These are phyloP conservation scores for Sporobolomyces phaffii DNA, from an alignment of 768 basidiomycete genomes.

Conservation along the genomic window DNA sequence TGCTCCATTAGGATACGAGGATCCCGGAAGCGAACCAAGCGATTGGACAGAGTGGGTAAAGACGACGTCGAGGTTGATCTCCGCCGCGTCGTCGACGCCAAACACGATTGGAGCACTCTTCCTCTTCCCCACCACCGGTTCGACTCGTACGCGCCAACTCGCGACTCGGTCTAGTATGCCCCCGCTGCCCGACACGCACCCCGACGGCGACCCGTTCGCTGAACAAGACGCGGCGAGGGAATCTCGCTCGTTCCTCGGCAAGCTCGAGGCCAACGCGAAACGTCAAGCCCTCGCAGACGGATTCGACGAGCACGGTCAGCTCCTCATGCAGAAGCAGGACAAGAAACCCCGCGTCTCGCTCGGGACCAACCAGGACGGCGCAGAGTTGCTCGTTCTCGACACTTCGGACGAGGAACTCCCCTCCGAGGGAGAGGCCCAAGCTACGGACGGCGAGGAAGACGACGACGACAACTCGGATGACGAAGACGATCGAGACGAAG, in stretches of 20 bases:
- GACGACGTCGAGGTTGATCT: too few species aligned
- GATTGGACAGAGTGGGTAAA: too few species aligned
- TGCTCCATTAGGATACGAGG: too few species aligned
- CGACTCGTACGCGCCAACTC: not conserved
- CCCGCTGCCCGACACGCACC: constrained; percentile 23
- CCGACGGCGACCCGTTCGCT: constrained; percentile 36
- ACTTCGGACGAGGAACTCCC: constrained; percentile 11
- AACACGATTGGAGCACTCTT: not conserved
- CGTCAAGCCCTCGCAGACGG: not conserved
- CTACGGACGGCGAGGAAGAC: constrained; percentile 9
- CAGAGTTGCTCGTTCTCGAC: constrained; percentile 3
- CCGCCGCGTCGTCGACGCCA: too few species aligned
- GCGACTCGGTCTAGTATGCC: too few species aligned
- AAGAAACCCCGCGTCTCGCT: not conserved
- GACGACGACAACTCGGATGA: constrained; percentile 14
- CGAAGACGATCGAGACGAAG: not conserved
- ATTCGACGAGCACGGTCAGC: constrained; percentile 8
- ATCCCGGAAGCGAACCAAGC: too few species aligned
- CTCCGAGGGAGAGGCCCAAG: constrained; percentile 9
- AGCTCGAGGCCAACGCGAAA: not conserved
- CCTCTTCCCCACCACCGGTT: not conserved
- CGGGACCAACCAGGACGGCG: not conserved
- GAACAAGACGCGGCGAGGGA: not conserved
- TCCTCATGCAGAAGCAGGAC: not conserved
- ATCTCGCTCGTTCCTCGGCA: constrained; percentile 10